Conservation (phyloP, 371 early-diverging fungal species). For the Actinomucor elegans region DNA sequence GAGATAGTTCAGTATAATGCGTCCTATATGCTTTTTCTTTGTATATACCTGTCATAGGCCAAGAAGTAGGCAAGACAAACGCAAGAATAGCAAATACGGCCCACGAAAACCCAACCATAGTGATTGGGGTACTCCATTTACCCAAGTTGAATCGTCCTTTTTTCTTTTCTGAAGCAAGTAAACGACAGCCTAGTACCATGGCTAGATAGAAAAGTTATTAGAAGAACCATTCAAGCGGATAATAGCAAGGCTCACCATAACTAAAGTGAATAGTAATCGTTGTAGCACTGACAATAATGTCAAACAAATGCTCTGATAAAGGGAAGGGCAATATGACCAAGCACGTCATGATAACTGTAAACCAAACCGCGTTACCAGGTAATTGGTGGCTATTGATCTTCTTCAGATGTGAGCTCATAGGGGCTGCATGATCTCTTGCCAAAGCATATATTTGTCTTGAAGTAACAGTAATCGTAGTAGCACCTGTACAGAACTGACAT, state of each 20-base stretch:
- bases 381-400: constrained; percentile 32
- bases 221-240: neutral
- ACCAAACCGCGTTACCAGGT: constrained; percentile 48
- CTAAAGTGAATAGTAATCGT: constrained; percentile 72
- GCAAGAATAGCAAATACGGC: constrained; percentile 31
- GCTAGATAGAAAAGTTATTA: constrained; percentile 16
- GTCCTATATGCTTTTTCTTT: neutral
- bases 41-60: constrained; percentile 34
- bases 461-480: constrained; percentile 50
- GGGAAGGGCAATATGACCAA: constrained; percentile 43
- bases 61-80: constrained; percentile 37
- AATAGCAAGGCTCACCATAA: constrained; percentile 44
- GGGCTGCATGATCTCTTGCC: constrained; percentile 62
- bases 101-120: constrained; percentile 32
- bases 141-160: constrained; percentile 38
- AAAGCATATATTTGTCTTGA: constrained; percentile 71
- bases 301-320: constrained; percentile 40
- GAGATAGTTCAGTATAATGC: neutral
- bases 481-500: constrained; percentile 61
- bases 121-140: constrained; percentile 24
- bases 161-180: constrained; percentile 14
- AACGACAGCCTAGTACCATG: constrained; percentile 34
- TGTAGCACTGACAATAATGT: constrained; percentile 66
- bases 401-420: constrained; percentile 31
- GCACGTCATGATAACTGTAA: constrained; percentile 33